Evolutionary conservation across 176 grass and related monocot genomes (phyloP).

Genomic region (Aegilops longissima): DNA sequence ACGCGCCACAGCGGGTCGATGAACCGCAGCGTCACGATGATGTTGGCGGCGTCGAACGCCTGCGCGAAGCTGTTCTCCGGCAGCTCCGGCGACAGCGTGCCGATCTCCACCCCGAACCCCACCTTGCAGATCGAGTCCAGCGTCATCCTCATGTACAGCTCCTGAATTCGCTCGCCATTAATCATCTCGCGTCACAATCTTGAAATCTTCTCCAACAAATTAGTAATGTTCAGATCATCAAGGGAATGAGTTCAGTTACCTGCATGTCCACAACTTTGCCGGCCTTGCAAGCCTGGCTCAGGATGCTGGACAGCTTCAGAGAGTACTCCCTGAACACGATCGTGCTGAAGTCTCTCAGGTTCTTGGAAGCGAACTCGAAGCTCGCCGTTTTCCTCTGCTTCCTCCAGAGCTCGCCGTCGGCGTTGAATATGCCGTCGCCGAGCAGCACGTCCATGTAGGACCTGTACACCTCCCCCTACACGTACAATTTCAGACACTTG

Average conservation of each 20-base stretch:
- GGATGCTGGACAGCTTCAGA: constrained; percentile 76
- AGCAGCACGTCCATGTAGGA: constrained; percentile 94
- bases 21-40: constrained; percentile 83
- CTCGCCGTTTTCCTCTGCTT: constrained; percentile 94
- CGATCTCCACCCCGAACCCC: constrained; percentile 86
- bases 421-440: constrained; percentile 92
- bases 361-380: constrained; percentile 94
- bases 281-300: constrained; percentile 51
- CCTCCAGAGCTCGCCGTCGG: constrained; percentile 88
- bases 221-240: not conserved
- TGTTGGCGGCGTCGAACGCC: constrained; percentile 82
- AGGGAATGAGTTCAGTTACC: constrained; percentile 33
- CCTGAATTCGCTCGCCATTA: constrained; percentile 31
- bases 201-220: not conserved
- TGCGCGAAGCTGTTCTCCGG: constrained; percentile 83
- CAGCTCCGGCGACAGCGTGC: constrained; percentile 71
- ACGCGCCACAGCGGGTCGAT: constrained; percentile 84
- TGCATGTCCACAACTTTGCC: constrained; percentile 69
- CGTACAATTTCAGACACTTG: not conserved
- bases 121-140: constrained; percentile 93
- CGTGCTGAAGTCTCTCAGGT: constrained; percentile 82
- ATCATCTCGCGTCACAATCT: not conserved
- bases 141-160: constrained; percentile 94
- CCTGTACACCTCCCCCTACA: constrained; percentile 67
- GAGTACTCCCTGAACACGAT: constrained; percentile 87